Conservation (phyloP, 805 yeast genomes). For the Lachancea mirantina region DNA sequence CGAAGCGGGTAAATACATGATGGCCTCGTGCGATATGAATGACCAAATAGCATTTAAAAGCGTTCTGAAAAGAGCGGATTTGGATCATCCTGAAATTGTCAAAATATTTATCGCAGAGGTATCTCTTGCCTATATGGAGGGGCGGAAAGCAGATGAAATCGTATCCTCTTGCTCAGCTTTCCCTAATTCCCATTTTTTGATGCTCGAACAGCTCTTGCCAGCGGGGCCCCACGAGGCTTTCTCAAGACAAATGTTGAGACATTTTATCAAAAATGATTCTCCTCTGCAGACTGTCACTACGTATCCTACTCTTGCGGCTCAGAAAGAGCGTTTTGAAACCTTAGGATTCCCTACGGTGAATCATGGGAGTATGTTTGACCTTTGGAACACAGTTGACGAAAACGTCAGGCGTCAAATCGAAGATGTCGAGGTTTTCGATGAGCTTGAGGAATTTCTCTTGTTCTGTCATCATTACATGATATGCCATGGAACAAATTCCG, state of each 20-base stretch:
- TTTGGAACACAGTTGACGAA: conserved; percentile 47
- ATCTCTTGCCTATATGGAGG: conserved; percentile 72
- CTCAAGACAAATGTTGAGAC: conserved; percentile 66
- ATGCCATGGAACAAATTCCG: conserved; percentile 51
- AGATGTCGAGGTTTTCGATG: conserved; percentile 65
- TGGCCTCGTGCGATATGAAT: conserved; percentile 64
- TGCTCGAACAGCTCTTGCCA: conserved; percentile 69
- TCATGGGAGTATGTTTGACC: conserved; percentile 46
- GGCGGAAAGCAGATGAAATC: conserved; percentile 55
- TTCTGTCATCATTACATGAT: conserved; percentile 71
- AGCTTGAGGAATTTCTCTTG: conserved; percentile 71
- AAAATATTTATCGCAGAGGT: conserved; percentile 74
- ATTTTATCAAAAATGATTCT: conserved; percentile 57
- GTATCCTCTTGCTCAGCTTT: conserved; percentile 40
- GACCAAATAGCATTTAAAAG: conserved; percentile 34
- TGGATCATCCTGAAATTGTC: conserved; percentile 27
- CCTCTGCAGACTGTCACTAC: conserved; percentile 58
- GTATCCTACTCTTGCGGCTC: conserved; percentile 48
- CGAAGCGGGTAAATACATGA: conserved; percentile 41
- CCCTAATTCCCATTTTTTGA: conserved; percentile 50
- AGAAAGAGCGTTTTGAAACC: conserved; percentile 41
- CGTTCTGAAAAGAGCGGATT: conserved; percentile 9
- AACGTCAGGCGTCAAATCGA: conserved; percentile 37
- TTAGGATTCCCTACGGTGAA: conserved; percentile 44
- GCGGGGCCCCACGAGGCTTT: conserved; percentile 57